Evolutionary conservation across 2,329 filamentous ascomycete genomes (phyloP), one percentile per base, ranked within the genome.

Genomic region (Trichoderma citrinoviride): DNA sequence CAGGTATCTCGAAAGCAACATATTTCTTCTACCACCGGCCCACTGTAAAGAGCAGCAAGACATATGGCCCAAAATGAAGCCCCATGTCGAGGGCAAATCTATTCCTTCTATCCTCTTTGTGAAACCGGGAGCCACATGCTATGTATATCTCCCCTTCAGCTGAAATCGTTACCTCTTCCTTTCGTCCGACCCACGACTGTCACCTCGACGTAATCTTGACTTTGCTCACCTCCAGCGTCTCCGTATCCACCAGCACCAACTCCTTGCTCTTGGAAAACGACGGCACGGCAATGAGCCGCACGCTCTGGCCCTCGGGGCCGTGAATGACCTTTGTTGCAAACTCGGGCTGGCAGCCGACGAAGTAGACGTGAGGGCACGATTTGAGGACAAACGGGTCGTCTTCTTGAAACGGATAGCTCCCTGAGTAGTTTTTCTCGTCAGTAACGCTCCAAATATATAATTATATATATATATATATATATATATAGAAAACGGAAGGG

Each of bases 381-480:
- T 89, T 86, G 71, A 99, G 83, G 49, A 98, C 90, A 73, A 98
- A 96, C 0, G 92, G 93, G 73, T 99, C 96, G 56, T 92, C 86
- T 19, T 95, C 91, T 77, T 98, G 93, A 77, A 97, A 99, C 0
- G 95, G 95, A 74, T 98, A 99, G 73, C 91, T 93, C 91, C 92
- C 92, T 93, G 66, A 14, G 12, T 1, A 6, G 37, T n/a, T 1
- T 15, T 17, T 5, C 19, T 3, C 10, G 64, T 73, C 55, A 74
- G 70, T 27, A 21, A 15, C 10, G 4, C 25, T 43, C 3, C n/a
- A n/a, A n/a, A n/a, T n/a, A n/a, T n/a, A n/a, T n/a, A n/a, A n/a
- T n/a, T n/a, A n/a, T n/a, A n/a, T n/a, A n/a, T n/a, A n/a, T n/a
- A n/a, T n/a, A n/a, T n/a, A n/a, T n/a, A n/a, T n/a, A n/a, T n/a